phyloP scores from a whole-genome alignment of 2,329 filamentous ascomycete species.

The Neodidymelliopsis sp. region DNA sequence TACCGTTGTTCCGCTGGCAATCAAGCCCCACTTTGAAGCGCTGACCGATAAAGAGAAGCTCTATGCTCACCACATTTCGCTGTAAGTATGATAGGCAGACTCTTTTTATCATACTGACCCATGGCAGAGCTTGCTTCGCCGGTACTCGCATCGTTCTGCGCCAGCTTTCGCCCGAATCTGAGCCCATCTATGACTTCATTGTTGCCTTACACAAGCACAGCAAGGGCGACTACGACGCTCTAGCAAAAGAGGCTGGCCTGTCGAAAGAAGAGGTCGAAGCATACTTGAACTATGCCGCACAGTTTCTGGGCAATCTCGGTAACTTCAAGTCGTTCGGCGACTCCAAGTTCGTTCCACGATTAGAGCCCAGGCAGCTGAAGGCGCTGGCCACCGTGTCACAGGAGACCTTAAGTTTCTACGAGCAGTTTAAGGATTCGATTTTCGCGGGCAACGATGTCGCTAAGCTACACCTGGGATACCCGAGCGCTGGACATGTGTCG shows the following conservation, averaged over 20 bases:
- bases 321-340: conserved; percentile 63
- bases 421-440: conserved; percentile 54
- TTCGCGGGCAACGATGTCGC: conserved; percentile 53
- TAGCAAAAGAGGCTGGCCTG: conserved; percentile 53
- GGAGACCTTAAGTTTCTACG: conserved; percentile 50
- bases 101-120: conserved; percentile 1
- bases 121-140: conserved; percentile 53
- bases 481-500: conserved; percentile 56
- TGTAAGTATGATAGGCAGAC: conserved; percentile 31
- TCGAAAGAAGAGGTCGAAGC: conserved; percentile 48
- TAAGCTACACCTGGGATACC: conserved; percentile 59
- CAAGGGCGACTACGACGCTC: conserved; percentile 58
- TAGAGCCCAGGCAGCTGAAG: conserved; percentile 52
- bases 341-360: conserved; percentile 60
- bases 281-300: conserved; percentile 49
- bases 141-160: conserved; percentile 62
- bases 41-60: conserved; percentile 79
- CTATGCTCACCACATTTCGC: conserved; percentile 76
- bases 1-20: conserved; percentile 83
- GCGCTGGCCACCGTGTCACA: conserved; percentile 54
- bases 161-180: conserved; percentile 61
- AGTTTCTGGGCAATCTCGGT: conserved; percentile 62
- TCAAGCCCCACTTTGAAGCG: conserved; percentile 90
- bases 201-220: conserved; percentile 57
- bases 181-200: conserved; percentile 63